Evolutionary conservation across 2,329 filamentous ascomycete species (phyloP).

Genomic region (Microcyclosporella mali): DNA sequence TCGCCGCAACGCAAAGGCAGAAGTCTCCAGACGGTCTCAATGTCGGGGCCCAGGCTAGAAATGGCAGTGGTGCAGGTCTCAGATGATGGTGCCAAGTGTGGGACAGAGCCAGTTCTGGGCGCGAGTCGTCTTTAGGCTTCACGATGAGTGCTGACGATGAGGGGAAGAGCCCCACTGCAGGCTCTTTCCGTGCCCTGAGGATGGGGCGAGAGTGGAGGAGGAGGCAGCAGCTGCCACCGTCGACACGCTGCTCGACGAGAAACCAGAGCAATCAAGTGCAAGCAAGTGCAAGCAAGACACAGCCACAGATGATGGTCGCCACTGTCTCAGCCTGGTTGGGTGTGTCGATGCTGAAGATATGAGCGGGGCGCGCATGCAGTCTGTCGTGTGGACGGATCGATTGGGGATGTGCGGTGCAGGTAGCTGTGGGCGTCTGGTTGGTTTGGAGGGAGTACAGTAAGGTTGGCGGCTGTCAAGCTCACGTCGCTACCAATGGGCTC

Average conservation of each 20-base stretch:
- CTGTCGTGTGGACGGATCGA: too few relatives aligned
- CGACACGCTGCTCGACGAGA: background rate
- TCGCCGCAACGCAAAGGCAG: background rate
- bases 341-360: too few relatives aligned
- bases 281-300: too few relatives aligned
- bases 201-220: background rate
- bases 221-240: slow-evolving; percentile 2
- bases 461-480: too few relatives aligned
- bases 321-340: too few relatives aligned
- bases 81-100: slow-evolving; percentile 8
- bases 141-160: slow-evolving; percentile 4
- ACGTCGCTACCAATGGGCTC: too few relatives aligned
- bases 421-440: too few relatives aligned
- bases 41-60: slow-evolving; percentile 7
- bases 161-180: slow-evolving; percentile 18
- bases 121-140: background rate
- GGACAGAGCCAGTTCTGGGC: slow-evolving; percentile 12
- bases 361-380: too few relatives aligned
- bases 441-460: too few relatives aligned
- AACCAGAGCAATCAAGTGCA: background rate
- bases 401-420: too few relatives aligned
- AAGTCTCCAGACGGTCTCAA: slow-evolving; percentile 16
- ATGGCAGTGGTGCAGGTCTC: slow-evolving; percentile 17
- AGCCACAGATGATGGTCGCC: too few relatives aligned
- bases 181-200: background rate